Percentiles rank a stretch among this genome's conserved stretches.
phyloP scores from a whole-genome alignment of 495 filamentous ascomycete species.

The Margaritispora aquatica region DNA sequence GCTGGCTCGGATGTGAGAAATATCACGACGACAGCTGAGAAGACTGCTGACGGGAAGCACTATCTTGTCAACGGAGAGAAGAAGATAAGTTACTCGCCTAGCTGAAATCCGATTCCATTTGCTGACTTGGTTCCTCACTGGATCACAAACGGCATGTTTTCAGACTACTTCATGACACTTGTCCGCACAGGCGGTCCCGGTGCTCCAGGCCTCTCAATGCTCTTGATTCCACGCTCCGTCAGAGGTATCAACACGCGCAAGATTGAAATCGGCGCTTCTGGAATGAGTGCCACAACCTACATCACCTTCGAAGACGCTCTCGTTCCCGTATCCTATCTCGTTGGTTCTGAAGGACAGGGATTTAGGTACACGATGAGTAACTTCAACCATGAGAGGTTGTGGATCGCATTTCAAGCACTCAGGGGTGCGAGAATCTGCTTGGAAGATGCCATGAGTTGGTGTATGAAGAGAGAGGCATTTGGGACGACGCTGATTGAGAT shows the following conservation, averaged over 20 bases:
- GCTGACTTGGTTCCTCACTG: conserved; percentile 38
- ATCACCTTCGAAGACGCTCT: conserved; percentile 97
- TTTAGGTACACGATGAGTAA: conserved; percentile 93
- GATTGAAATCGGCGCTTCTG: conserved; percentile 98
- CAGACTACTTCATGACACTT: conserved; percentile 92
- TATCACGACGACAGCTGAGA: conserved; percentile 87
- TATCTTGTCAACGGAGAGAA: conserved; percentile 99
- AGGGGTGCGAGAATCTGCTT: conserved; percentile 94
- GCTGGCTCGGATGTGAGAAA: conserved; percentile 84
- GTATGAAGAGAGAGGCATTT: conserved; percentile 89
- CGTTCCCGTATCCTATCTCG: conserved; percentile 93
- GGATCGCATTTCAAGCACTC: conserved; percentile 92
- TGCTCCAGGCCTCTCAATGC: conserved; percentile 82
- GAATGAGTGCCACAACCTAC: conserved; percentile 89
- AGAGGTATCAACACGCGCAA: conserved; percentile 86
- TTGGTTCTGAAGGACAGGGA: conserved; percentile 93
- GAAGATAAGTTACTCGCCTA: conserved; percentile 61
- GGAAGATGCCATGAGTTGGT: conserved; percentile 91
- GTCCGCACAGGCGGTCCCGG: conserved; percentile 80
- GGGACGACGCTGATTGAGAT: conserved; percentile 93
- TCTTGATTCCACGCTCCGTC: conserved; percentile 42
- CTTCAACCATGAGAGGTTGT: conserved; percentile 98
- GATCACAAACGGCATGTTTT: conserved; percentile 97
- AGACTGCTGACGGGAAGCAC: conserved; percentile 87
- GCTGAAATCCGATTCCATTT: background rate